phyloP scores from a whole-genome alignment of 2,329 filamentous ascomycete genomes.

The Diplodia sapinea region DNA sequence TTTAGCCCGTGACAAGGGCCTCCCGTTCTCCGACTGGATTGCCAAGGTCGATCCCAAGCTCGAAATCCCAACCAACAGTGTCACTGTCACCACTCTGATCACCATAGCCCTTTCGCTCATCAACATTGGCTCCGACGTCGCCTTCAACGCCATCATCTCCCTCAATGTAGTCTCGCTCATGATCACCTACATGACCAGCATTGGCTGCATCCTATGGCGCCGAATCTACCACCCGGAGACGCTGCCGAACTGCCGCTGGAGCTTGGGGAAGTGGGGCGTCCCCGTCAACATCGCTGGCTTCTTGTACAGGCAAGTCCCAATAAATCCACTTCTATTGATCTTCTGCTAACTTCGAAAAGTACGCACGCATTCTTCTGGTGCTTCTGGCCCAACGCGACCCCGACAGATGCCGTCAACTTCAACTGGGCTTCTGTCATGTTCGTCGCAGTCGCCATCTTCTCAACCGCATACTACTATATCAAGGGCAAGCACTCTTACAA shows the following conservation, averaged over 20 bases:
- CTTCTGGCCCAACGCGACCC: constrained; percentile 45
- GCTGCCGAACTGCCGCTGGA: constrained; percentile 31
- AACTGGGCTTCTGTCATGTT: constrained; percentile 49
- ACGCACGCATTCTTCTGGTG: constrained; percentile 50
- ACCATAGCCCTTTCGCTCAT: constrained; percentile 50
- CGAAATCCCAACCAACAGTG: constrained; percentile 32
- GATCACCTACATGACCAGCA: constrained; percentile 31
- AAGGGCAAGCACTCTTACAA: constrained; percentile 44
- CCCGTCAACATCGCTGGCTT: constrained; percentile 39
- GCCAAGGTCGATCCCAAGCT: constrained; percentile 31
- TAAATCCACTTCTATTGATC: neutral
- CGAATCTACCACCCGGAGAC: constrained; percentile 27
- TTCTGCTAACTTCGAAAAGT: constrained; percentile 23
- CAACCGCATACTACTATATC: constrained; percentile 41
- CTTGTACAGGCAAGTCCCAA: constrained; percentile 36
- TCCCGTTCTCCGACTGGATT: constrained; percentile 34
- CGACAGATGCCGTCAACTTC: constrained; percentile 38
- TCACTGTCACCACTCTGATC: constrained; percentile 34
- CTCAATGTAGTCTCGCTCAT: constrained; percentile 29
- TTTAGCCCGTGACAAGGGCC: constrained; percentile 34
- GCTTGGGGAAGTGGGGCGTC: constrained; percentile 30
- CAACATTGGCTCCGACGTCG: constrained; percentile 53
- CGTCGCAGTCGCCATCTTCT: constrained; percentile 39
- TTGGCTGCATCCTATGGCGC: constrained; percentile 32
- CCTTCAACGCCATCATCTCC: constrained; percentile 46